Conservation (phyloP, 371 early-diverging fungal genomes). For the Rhizopus delemar region DNA sequence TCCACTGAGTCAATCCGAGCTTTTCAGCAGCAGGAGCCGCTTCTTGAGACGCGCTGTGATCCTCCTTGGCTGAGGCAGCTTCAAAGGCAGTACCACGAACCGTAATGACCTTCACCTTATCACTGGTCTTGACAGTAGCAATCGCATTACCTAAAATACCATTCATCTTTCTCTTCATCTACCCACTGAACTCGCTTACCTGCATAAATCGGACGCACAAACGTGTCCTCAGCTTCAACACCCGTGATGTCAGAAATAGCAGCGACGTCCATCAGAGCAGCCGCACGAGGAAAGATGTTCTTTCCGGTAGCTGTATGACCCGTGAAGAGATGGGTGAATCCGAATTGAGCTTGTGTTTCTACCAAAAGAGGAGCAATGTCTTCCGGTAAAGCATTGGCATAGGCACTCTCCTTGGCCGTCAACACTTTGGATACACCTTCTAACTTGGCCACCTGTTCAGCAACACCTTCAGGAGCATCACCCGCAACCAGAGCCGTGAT, state of each 20-base stretch:
- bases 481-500: slow-evolving; percentile 90
- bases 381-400: slow-evolving; percentile 83
- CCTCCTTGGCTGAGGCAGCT: slow-evolving; percentile 56
- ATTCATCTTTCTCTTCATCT: background rate
- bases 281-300: slow-evolving; percentile 91
- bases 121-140: slow-evolving; percentile 90
- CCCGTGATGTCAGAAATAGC: slow-evolving; percentile 88
- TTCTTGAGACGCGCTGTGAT: slow-evolving; percentile 57
- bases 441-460: slow-evolving; percentile 68
- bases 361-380: slow-evolving; percentile 77
- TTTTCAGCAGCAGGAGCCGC: slow-evolving; percentile 68
- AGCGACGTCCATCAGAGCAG: slow-evolving; percentile 90
- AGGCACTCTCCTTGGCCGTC: slow-evolving; percentile 78
- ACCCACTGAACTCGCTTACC: slow-evolving; percentile 50
- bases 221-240: slow-evolving; percentile 81
- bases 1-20: slow-evolving; percentile 72
- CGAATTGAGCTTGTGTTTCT: slow-evolving; percentile 70
- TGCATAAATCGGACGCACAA: slow-evolving; percentile 95
- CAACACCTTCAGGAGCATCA: slow-evolving; percentile 73
- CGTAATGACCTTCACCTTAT: slow-evolving; percentile 85
- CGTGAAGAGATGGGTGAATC: slow-evolving; percentile 85
- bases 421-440: slow-evolving; percentile 82
- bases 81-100: slow-evolving; percentile 93
- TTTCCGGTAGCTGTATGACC: slow-evolving; percentile 90
- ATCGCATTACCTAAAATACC: slow-evolving; percentile 84